Base-by-base conservation (phyloP, 768 basidiomycete species). In the Psilocybe cyanescens region DNA sequence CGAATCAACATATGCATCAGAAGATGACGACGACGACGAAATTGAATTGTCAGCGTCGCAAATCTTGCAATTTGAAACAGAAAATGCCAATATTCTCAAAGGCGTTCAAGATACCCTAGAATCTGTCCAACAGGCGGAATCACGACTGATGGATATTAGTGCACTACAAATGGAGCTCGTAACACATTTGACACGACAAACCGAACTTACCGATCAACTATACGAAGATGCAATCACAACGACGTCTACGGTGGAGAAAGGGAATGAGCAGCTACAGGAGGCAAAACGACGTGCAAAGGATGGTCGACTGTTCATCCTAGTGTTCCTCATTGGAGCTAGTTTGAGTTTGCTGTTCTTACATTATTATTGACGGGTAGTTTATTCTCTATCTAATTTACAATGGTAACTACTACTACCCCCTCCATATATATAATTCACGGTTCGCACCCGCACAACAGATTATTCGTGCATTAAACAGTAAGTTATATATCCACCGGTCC, bases 211-310 rank as follows among this genome's bases (percentile, higher is more conserved):
- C 8, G 96, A 99, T 69, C 88, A 94, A 73, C 78, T 99, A 62
- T 97, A 94, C 71, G 95, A 97, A 67, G 97, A 99, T 70, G 96
- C 95, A 8, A 89, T 97, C 57, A 86, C 90, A 1, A 92, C 92
- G 30, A 90, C 93, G 9, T 88, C 86, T 7, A 91, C 88, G 50
- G 89, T 98, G 41, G 91, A 92, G 67, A 92, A 91, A 73, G 95
- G 97, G 35, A 98, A 98, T 67, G 80, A 83, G 46, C 94, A 99
- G 75, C 81, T 99, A 58, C 88, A 85, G 72, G 94, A 95, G 78
- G 97, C 97, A 14, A 87, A 87, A 72, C 83, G 93, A 73, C 82
- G 95, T 58, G 91, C 90, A 31, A 88, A 91, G 67, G 96, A 97
- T 67, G 86, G 92, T 44, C 82, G 97, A 73, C 78, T 95, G 65